Evolutionary conservation across 352 stramenopile species (phyloP), one percentile per base, ranked within the genome.

Genomic region (Pythium volutum): DNA sequence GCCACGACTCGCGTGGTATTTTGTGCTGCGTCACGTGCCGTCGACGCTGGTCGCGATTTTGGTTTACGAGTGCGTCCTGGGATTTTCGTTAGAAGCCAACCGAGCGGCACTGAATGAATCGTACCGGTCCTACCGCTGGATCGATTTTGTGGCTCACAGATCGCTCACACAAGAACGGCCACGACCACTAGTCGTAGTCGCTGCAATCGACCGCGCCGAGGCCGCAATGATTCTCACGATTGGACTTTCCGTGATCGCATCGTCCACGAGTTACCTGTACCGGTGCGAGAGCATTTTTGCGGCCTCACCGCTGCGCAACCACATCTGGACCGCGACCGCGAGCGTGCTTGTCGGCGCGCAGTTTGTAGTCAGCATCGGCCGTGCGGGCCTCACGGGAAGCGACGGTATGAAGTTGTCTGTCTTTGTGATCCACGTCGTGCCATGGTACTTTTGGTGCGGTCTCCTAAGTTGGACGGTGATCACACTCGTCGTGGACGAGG

Each of bases 201-300:
- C 79, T 14, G 86, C 86, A 0, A 61, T 92, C 16, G 72, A 91
- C 69, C 84, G 84, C 5, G 86, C 86, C 1, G 84, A 95, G 64
- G 82, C 76, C 27, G 79, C 77, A 0, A 89, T 95, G 80, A 61
- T 91, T 29, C 64, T 95, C 14, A 61, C 79, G 31, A 79, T 93
- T 50, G 82, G 73, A 4, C 39, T 92, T 5, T 88, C 77, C 20
- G 73, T 91, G 33, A 71, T 92, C 15, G 67, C 77, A n/a, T 89
- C 81, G 3, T 93, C 81, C 4, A 81, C 69, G 16, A 79, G 82
- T 31, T 92, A 93, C 39, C 42, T 92, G 26, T 88, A 95, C 58
- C 79, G 86, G 1, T 89, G 74, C 31, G 79, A 93, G 55, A 93
- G 86, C 51, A 68, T 93, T 16, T 79, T 89, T 31, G 62, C 65